phyloP scores from a whole-genome alignment of 2,329 filamentous ascomycete genomes.

The Talaromyces albobiverticillius region DNA sequence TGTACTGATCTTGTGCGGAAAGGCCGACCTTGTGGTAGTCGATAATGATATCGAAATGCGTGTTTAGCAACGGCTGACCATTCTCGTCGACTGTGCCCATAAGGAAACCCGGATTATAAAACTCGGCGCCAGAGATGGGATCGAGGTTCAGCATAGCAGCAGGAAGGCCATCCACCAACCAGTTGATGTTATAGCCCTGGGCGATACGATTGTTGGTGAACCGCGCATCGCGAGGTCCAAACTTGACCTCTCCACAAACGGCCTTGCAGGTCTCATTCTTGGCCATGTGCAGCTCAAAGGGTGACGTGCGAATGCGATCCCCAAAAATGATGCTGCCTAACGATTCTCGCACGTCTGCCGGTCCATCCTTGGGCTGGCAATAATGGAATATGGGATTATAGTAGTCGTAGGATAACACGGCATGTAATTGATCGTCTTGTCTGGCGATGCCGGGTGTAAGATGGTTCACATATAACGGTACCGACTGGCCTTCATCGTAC shows the following conservation, averaged over 20 bases:
- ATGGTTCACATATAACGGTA: constrained; percentile 88
- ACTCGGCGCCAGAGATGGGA: constrained; percentile 69
- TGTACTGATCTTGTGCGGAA: constrained; percentile 53
- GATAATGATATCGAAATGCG: constrained; percentile 91
- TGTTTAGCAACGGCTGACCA: constrained; percentile 68
- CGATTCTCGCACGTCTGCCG: constrained; percentile 79
- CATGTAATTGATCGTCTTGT: constrained; percentile 76
- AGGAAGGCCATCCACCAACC: constrained; percentile 91
- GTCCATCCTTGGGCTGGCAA: constrained; percentile 74
- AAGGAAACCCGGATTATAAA: constrained; percentile 89
- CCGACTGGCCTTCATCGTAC: constrained; percentile 74
- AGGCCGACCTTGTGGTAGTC: constrained; percentile 81
- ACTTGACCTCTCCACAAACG: constrained; percentile 68
- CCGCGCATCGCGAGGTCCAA: constrained; percentile 62
- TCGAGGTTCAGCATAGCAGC: constrained; percentile 82
- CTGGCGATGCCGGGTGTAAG: constrained; percentile 80
- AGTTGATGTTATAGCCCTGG: constrained; percentile 89
- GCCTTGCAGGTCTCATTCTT: constrained; percentile 83
- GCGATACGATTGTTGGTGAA: constrained; percentile 82
- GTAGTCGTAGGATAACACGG: constrained; percentile 95
- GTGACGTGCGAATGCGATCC: constrained; percentile 95
- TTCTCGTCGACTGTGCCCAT: constrained; percentile 61
- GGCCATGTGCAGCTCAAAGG: constrained; percentile 83
- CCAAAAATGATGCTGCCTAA: constrained; percentile 96
- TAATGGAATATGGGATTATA: constrained; percentile 87